A percentile compares a stretch with the other conserved stretches of the same genome.
Evolutionary conservation across 345 rosid species (phyloP).

Genomic region (Salix exigua): DNA sequence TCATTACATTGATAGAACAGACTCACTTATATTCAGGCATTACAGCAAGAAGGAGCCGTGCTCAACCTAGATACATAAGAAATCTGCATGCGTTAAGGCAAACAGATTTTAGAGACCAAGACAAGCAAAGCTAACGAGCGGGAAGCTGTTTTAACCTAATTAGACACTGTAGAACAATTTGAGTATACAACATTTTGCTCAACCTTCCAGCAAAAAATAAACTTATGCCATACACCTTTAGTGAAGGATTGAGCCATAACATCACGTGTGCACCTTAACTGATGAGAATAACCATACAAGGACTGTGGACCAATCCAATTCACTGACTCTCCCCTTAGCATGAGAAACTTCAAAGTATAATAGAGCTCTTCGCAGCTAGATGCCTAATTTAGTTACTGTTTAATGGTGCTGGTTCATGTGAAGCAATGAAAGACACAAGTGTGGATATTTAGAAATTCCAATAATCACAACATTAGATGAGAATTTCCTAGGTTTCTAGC

Average conservation of each 20-base stretch:
- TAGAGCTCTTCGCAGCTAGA: not conserved
- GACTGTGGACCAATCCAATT: too few relatives aligned
- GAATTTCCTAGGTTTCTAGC: not conserved
- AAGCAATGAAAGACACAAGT: not conserved
- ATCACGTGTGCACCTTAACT: not conserved
- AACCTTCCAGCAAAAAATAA: not conserved
- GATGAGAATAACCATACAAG: too few relatives aligned
- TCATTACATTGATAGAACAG: not conserved
- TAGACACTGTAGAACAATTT: not conserved
- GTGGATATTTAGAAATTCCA: not conserved
- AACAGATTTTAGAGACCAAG: not conserved
- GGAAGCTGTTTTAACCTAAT: not conserved
- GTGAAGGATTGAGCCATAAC: not conserved
- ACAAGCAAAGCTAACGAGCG: not conserved
- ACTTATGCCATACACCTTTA: not conserved
- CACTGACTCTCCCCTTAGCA: too few relatives aligned
- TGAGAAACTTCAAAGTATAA: not conserved
- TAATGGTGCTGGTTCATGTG: not conserved
- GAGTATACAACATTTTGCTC: not conserved
- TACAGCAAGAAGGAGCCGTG: not conserved
- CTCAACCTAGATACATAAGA: not conserved
- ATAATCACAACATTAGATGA: not conserved
- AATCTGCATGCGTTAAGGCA: not conserved
- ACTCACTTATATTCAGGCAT: not conserved
- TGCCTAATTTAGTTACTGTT: not conserved